These are phyloP conservation scores for Amylocarpus encephaloides DNA, from an alignment of 2,329 filamentous ascomycete genomes.

Conservation along the genomic window DNA sequence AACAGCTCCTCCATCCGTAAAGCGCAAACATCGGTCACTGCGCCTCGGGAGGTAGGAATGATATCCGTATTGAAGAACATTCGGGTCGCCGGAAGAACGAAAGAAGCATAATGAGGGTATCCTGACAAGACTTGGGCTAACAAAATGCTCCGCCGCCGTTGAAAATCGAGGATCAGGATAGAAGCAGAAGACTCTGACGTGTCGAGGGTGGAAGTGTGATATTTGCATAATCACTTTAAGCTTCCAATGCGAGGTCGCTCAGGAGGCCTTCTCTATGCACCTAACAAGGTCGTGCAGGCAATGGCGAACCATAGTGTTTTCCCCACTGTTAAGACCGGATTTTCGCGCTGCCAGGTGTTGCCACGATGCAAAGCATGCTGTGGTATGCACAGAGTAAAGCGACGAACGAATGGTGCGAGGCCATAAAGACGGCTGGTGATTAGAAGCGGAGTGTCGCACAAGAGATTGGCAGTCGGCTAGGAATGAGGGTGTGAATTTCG, in stretches of 20 bases:
- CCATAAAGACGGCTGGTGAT: constrained; percentile 22
- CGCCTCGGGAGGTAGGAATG: constrained; percentile 15
- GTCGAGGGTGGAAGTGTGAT: constrained; percentile 17
- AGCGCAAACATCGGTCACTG: constrained; percentile 27
- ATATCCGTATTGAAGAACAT: constrained; percentile 14
- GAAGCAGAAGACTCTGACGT: constrained; percentile 27
- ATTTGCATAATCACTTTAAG: constrained; percentile 17
- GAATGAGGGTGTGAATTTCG: constrained; percentile 5
- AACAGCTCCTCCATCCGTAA: constrained; percentile 27
- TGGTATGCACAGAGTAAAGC: constrained; percentile 14
- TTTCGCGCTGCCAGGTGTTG: constrained; percentile 13
- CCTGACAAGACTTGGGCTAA: constrained; percentile 7
- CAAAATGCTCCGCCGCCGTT: constrained; percentile 19
- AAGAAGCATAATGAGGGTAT: constrained; percentile 11
- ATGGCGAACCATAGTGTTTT: constrained; percentile 20
- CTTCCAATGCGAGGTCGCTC: constrained; percentile 23
- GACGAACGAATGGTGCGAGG: constrained; percentile 26
- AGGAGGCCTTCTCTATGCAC: constrained; percentile 14
- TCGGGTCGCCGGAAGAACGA: constrained; percentile 5
- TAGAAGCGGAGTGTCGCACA: constrained; percentile 1
- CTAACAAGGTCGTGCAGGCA: constrained; percentile 20
- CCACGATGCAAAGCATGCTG: constrained; percentile 28
- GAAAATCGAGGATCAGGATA: constrained; percentile 12
- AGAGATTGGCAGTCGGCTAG: constrained; percentile 1
- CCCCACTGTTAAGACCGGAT: constrained; percentile 9